Evolutionary conservation across 768 basidiomycete genomes (phyloP), one percentile per base, ranked within the genome.

Genomic region (Collybia sordida): DNA sequence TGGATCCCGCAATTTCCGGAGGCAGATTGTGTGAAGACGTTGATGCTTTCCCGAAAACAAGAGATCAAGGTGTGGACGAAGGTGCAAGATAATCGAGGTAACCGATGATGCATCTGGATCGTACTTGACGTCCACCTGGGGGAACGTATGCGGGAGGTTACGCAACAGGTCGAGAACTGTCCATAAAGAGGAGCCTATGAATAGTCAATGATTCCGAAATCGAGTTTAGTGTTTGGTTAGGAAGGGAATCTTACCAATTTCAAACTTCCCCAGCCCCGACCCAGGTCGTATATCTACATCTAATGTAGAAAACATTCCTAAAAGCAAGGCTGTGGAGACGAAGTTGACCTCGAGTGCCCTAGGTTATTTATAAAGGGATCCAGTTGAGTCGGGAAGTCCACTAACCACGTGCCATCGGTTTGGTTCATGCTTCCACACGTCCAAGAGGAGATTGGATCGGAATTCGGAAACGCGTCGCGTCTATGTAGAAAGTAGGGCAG

Each of bases 41-140:
- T 93, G 91, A 51, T 86, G 78, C 56, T 79, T 79, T 9, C 86
- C 83, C 15, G 90, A 90, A 67, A 93, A 93, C 38, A 93, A 74
- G n/a, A 93, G 78, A 63, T 92, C 89, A 46, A 93, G 73, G 62
- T 93, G 87, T 1, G 90, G 90, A 15, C 85, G 83, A 22, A 92
- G 68, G 59, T 92, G 88, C 0, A 93, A 69, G 59, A 93, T 78
- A 19, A 93, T 73, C 1, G 90, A 89, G 0, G 89, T 87, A 1
- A 78, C 83, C 11, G 80, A 72, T 12, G 87, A 78, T 24, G 83
- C 68, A 58, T 89, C 86, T 23, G 82, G 79, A 61, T 93, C 90
- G 57, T 84, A 91, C 68, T 90, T 90, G 63, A 93, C 74, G 54
- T 92, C 88, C 46, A 93, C 82, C 58, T 89, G 86, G 38, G 90